Evolutionary conservation across 2,329 filamentous ascomycete species (phyloP).

Genomic region (Phoma sp.): DNA sequence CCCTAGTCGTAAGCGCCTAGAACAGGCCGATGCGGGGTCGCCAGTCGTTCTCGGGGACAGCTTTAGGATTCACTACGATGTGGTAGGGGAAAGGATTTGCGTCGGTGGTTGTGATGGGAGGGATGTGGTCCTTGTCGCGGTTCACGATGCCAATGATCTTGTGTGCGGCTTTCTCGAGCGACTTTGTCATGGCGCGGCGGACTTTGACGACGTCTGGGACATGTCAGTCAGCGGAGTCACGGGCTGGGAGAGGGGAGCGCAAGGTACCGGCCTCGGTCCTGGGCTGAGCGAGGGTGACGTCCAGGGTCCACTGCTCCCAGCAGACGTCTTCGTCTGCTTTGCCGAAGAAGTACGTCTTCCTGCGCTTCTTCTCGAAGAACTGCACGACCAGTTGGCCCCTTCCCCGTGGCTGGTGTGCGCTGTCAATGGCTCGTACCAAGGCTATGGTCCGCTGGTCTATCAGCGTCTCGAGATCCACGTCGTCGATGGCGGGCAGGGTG

Average conservation of each 20-base stretch:
- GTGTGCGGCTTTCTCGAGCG: slow-evolving; percentile 82
- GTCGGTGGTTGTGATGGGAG: slow-evolving; percentile 90
- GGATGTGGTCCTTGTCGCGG: slow-evolving; percentile 91
- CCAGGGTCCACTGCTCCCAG: slow-evolving; percentile 95
- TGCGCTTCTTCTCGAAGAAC: slow-evolving; percentile 91
- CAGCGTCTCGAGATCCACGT: slow-evolving; percentile 88
- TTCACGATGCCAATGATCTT: slow-evolving; percentile 91
- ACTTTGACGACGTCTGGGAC: slow-evolving; percentile 82
- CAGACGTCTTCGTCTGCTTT: slow-evolving; percentile 90
- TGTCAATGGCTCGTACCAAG: slow-evolving; percentile 77
- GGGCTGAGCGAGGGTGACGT: slow-evolving; percentile 90
- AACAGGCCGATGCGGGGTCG: slow-evolving; percentile 72
- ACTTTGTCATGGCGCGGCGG: slow-evolving; percentile 87
- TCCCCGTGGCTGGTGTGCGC: slow-evolving; percentile 62
- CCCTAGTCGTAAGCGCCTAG: slow-evolving; percentile 16
- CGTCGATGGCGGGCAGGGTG: slow-evolving; percentile 85
- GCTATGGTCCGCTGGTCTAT: slow-evolving; percentile 86
- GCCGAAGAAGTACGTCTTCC: slow-evolving; percentile 74
- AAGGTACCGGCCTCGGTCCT: slow-evolving; percentile 79
- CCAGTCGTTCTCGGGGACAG: slow-evolving; percentile 69
- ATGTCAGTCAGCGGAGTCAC: slow-evolving; percentile 4
- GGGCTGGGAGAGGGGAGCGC: not conserved
- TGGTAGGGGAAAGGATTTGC: slow-evolving; percentile 95
- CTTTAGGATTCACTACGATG: slow-evolving; percentile 84
- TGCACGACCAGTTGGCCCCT: slow-evolving; percentile 83